These are phyloP conservation scores for Candida pseudoglaebosa DNA, from an alignment of 805 yeast genomes.

Conservation along the genomic window DNA sequence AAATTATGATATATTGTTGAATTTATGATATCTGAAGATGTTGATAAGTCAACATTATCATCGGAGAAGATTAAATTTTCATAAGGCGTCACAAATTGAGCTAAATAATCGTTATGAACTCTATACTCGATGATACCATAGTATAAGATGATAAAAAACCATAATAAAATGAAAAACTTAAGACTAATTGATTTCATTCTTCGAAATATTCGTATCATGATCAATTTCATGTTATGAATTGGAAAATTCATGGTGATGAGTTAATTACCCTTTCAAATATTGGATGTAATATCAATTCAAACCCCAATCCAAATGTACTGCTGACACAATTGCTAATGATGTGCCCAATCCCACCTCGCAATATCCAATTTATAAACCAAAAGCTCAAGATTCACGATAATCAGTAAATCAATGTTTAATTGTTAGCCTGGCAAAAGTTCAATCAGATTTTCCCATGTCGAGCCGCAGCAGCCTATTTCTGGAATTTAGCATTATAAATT, in stretches of 20 bases:
- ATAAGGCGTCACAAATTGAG: not conserved
- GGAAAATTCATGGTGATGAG: not conserved
- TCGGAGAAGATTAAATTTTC: not conserved
- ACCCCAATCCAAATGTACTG: too few species aligned
- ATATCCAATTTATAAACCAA: too few species aligned
- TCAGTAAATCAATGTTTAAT: too few species aligned
- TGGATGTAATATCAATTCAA: too few species aligned
- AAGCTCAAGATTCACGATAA: too few species aligned
- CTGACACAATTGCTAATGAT: too few species aligned
- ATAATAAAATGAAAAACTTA: not conserved
- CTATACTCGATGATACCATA: not conserved
- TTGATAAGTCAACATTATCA: not conserved
- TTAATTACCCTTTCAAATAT: too few species aligned
- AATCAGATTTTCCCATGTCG: too few species aligned
- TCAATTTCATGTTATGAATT: not conserved
- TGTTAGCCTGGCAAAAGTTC: too few species aligned
- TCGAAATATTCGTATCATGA: not conserved
- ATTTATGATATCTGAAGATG: not conserved
- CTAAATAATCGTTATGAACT: not conserved
- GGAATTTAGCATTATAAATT: too few species aligned
- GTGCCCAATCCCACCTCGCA: too few species aligned
- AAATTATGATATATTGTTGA: constrained; percentile 1
- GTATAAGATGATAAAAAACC: not conserved
- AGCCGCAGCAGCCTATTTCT: too few species aligned
- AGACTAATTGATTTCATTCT: not conserved